Evolutionary conservation across 768 basidiomycete species (phyloP).

Genomic region (Leccinellum luteum): DNA sequence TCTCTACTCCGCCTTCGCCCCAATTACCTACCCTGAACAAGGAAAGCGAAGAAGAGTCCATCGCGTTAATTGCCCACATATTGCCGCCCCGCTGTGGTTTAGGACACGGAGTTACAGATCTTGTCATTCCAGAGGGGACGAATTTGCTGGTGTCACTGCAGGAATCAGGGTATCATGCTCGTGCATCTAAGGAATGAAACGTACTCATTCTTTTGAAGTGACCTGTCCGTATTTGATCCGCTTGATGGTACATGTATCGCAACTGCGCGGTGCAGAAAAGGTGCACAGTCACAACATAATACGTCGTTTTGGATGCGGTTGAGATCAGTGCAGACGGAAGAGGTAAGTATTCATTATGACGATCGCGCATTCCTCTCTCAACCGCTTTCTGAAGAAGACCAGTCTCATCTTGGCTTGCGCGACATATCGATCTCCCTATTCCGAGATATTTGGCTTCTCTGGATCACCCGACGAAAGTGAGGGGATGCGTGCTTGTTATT

Average conservation of each 20-base stretch:
- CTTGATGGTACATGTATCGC: slow-evolving; percentile 47
- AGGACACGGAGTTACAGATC: slow-evolving; percentile 41
- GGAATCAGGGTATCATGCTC: slow-evolving; percentile 55
- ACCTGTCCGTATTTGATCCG: slow-evolving; percentile 51
- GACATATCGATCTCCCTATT: slow-evolving; percentile 22
- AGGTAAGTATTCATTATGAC: slow-evolving; percentile 8
- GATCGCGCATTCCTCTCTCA: neutral
- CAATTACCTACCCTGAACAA: slow-evolving; percentile 8
- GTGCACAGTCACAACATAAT: slow-evolving; percentile 1
- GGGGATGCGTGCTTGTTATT: slow-evolving; percentile 11
- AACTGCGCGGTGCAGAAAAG: slow-evolving; percentile 12
- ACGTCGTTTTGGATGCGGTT: slow-evolving; percentile 22
- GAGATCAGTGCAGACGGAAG: slow-evolving; percentile 19
- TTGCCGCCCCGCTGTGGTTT: slow-evolving; percentile 45
- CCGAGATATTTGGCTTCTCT: slow-evolving; percentile 22
- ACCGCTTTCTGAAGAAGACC: slow-evolving; percentile 10
- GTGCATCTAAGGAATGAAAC: neutral
- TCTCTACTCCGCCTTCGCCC: slow-evolving; percentile 40
- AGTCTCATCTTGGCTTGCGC: slow-evolving; percentile 48
- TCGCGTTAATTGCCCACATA: slow-evolving; percentile 33
- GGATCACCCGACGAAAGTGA: slow-evolving; percentile 12
- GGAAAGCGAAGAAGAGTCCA: slow-evolving; percentile 15
- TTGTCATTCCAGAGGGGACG: slow-evolving; percentile 44
- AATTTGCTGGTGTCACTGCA: slow-evolving; percentile 53
- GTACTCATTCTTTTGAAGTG: slow-evolving; percentile 34